Evolutionary conservation across 1,284 basidiomycete species (phyloP).

Genomic region (Ceratobasidium sp.): DNA sequence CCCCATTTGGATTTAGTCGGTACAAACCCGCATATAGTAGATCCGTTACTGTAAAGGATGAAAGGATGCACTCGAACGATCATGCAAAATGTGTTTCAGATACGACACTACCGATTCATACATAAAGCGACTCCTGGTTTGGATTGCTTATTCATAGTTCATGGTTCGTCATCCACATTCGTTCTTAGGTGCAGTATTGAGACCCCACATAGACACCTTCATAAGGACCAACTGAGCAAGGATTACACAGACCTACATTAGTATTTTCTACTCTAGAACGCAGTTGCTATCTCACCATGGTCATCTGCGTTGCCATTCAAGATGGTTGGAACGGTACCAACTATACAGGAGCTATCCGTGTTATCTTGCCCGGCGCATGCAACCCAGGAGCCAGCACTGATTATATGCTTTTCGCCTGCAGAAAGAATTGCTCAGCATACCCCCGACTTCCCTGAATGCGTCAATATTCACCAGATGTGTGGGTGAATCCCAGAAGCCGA

Average conservation of each 20-base stretch:
- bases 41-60: no score
- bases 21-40: background rate
- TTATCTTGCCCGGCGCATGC: constrained; percentile 35
- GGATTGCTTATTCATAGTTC: no score
- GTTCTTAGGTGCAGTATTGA: constrained; percentile 18
- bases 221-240: constrained; percentile 3
- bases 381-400: constrained; percentile 21
- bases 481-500: constrained; percentile 12
- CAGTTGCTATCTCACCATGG: background rate
- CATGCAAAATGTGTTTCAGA: background rate
- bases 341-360: constrained; percentile 27
- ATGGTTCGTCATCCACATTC: no score
- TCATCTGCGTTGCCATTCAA: constrained; percentile 24
- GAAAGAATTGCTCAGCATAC: constrained; percentile 17
- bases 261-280: background rate
- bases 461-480: constrained; percentile 3
- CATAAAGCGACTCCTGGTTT: background rate
- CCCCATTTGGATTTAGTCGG: background rate
- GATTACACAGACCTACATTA: no score
- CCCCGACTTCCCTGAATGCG: background rate
- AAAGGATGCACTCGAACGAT: no score
- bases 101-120: background rate
- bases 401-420: constrained; percentile 32
- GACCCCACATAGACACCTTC: constrained; percentile 28
- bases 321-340: constrained; percentile 36